These are phyloP conservation scores for Sporopachydermia quercuum DNA, from an alignment of 805 yeast genomes.

Conservation along the genomic window DNA sequence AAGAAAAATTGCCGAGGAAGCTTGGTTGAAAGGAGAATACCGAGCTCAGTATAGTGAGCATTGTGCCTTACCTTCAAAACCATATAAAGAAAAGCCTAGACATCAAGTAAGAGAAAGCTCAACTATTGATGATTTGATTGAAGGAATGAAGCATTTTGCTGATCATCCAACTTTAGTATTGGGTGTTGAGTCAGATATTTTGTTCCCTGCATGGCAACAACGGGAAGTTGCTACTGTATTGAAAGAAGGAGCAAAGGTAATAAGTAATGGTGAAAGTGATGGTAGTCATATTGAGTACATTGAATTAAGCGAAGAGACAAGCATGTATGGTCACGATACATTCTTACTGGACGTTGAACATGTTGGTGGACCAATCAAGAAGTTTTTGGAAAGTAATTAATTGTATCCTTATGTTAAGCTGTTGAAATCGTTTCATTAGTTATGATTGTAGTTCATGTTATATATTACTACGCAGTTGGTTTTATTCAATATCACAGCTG, in stretches of 20 bases:
- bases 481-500: no score
- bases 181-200: conserved; percentile 86
- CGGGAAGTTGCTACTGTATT: conserved; percentile 58
- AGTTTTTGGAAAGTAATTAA: conserved; percentile 33
- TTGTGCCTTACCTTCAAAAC: conserved; percentile 32
- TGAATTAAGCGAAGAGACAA: conserved; percentile 63
- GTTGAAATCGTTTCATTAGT: background rate
- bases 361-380: conserved; percentile 62
- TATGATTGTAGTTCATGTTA: no score
- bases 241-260: conserved; percentile 19
- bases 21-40: conserved; percentile 7
- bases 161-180: conserved; percentile 58
- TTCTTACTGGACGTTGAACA: conserved; percentile 67
- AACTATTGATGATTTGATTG: conserved; percentile 39
- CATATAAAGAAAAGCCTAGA: conserved; percentile 38
- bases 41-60: conserved; percentile 12
- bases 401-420: background rate
- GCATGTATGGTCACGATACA: conserved; percentile 86
- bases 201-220: conserved; percentile 94
- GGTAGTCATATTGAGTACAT: conserved; percentile 37
- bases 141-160: conserved; percentile 50
- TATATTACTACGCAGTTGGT: no score
- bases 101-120: conserved; percentile 5
- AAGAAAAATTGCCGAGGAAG: conserved; percentile 23
- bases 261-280: conserved; percentile 21